Evolutionary conservation across 176 grass and related monocot genomes (phyloP).

Genomic region (Phragmites australis): DNA sequence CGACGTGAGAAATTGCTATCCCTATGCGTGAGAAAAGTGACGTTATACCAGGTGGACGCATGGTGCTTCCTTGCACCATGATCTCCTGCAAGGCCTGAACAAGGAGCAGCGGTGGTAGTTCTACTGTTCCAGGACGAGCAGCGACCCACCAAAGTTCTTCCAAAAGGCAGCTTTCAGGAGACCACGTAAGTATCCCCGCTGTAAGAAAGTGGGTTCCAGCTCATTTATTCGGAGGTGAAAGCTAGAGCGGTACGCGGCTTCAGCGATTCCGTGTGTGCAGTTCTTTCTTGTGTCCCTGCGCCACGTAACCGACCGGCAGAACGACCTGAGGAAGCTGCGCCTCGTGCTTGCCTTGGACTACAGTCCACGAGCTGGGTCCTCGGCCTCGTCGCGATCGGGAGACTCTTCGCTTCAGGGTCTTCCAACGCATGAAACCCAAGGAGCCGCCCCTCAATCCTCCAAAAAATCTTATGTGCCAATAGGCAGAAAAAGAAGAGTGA

Average conservation of each 20-base stretch:
- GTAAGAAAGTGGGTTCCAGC: constrained; percentile 16
- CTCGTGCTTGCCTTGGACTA: background rate
- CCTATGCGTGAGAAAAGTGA: background rate
- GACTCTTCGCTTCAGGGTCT: background rate
- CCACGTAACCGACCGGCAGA: background rate
- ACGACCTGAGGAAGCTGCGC: background rate
- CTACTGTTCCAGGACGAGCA: no score
- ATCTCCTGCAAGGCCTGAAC: background rate
- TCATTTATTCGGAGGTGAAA: background rate
- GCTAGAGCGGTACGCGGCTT: background rate
- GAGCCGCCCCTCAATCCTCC: no score
- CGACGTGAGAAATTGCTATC: no score
- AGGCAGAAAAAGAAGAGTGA: no score
- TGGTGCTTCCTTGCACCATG: background rate
- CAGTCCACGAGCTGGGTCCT: background rate
- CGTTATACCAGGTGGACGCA: background rate
- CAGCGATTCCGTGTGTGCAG: background rate
- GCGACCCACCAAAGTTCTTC: no score
- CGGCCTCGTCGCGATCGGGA: background rate
- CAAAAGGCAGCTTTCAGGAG: background rate
- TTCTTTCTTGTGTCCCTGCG: background rate
- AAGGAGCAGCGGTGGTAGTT: background rate
- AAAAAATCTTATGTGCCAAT: no score
- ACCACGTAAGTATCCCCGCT: constrained; percentile 14
- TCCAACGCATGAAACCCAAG: background rate